Evolutionary conservation across 345 rosid species (phyloP).

Genomic region (Hibiscus mutabilis): DNA sequence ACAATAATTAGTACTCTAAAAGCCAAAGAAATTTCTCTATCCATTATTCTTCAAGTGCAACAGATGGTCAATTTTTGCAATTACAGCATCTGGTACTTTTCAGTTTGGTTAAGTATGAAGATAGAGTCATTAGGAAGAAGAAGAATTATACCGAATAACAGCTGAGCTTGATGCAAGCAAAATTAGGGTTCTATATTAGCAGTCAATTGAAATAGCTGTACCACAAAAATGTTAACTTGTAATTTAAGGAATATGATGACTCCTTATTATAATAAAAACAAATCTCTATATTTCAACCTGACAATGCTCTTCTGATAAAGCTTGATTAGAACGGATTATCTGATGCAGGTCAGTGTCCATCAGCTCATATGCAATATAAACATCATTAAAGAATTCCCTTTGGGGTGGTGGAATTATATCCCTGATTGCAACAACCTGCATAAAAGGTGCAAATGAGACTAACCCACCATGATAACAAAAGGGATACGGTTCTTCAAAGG

Average conservation of each 20-base stretch:
- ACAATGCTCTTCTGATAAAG: constrained; percentile 59
- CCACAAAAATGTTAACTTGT: not conserved
- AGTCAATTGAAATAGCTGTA: not conserved
- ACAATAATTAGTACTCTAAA: not conserved
- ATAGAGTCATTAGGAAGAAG: not conserved
- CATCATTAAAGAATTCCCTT: constrained; percentile 62
- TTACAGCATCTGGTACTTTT: too few species aligned
- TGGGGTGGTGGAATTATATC: constrained; percentile 77
- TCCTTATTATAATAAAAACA: not conserved
- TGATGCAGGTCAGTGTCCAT: constrained; percentile 75
- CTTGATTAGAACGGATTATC: constrained; percentile 63
- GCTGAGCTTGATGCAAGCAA: not conserved
- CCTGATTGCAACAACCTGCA: constrained; percentile 82
- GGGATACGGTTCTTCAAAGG: not conserved
- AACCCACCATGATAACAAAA: not conserved
- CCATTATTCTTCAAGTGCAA: not conserved
- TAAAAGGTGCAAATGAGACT: constrained; percentile 12
- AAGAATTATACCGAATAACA: not conserved
- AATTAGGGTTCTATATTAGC: not conserved
- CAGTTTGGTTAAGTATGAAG: not conserved
- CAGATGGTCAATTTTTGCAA: not conserved
- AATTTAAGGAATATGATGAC: not conserved
- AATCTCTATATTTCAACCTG: constrained; percentile 41
- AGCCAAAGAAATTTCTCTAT: not conserved
- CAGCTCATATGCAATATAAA: constrained; percentile 80